Percentiles rank a stretch among this genome's conserved stretches.
Conservation (phyloP, 345 rosid species). For the Excoecaria agallocha region DNA sequence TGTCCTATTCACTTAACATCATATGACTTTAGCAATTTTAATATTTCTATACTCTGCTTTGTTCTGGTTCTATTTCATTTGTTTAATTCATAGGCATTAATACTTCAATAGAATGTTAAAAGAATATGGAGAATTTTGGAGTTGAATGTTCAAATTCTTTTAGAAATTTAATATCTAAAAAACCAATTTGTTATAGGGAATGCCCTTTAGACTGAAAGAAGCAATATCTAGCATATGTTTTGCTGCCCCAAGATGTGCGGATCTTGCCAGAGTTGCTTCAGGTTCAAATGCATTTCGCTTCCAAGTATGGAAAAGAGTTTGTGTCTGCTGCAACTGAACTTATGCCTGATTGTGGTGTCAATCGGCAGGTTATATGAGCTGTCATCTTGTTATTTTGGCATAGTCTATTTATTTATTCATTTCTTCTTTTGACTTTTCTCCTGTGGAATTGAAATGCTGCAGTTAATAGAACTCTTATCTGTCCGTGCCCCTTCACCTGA, state of each 20-base stretch:
- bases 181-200: conserved; percentile 56
- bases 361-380: conserved; percentile 68
- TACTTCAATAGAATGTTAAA: background rate
- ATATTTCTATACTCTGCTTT: background rate
- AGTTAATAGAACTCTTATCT: conserved; percentile 87
- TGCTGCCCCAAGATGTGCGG: conserved; percentile 98
- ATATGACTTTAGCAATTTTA: background rate
- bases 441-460: conserved; percentile 25
- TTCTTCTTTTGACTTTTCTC: conserved; percentile 8
- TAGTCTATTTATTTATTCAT: conserved; percentile 2
- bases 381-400: background rate
- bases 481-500: conserved; percentile 84
- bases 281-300: conserved; percentile 74
- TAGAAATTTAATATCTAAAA: conserved; percentile 10
- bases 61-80: background rate
- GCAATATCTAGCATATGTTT: conserved; percentile 91
- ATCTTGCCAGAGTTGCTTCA: conserved; percentile 87
- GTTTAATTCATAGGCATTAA: conserved; percentile 4
- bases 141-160: conserved; percentile 6
- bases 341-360: conserved; percentile 93
- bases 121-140: background rate
- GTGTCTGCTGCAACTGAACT: conserved; percentile 90
- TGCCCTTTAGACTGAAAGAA: conserved; percentile 96
- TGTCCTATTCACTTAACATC: background rate
- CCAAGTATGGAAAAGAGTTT: conserved; percentile 90